phyloP scores from a whole-genome alignment of 179 eudicot genomes.

The Sideroxylon spinosum region DNA sequence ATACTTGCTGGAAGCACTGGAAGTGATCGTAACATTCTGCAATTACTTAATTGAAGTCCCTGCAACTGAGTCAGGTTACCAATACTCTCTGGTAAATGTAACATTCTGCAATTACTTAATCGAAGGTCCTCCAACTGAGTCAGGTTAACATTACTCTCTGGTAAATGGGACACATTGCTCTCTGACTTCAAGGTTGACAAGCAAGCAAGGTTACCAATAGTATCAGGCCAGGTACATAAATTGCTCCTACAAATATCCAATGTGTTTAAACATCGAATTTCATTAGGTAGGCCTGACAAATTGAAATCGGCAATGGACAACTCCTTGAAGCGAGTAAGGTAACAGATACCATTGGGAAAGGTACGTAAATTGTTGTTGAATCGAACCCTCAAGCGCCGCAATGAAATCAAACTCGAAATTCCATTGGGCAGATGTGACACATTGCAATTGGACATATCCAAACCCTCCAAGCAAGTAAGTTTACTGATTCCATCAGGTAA shows the following conservation, averaged over 20 bases:
- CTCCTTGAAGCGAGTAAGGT: neutral
- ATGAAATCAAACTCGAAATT: neutral
- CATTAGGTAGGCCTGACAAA: no score
- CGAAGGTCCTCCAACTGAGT: neutral
- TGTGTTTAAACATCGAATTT: no score
- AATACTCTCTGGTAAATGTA: neutral
- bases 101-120: neutral
- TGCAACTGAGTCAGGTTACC: neutral
- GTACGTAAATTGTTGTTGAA: neutral
- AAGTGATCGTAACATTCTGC: neutral
- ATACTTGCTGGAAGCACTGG: neutral
- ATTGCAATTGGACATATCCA: neutral
- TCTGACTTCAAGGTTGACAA: no score
- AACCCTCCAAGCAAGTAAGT: no score
- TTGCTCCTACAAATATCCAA: neutral
- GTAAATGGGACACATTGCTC: neutral
- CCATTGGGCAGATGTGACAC: neutral
- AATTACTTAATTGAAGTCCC: neutral
- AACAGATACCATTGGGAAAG: neutral
- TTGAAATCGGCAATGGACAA: neutral
- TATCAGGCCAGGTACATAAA: neutral
- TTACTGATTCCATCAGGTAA: no score
- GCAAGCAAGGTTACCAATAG: no score
- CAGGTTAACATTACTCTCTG: neutral
- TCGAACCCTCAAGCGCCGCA: neutral